These are phyloP conservation scores for Salix arbutifolia DNA, from an alignment of 345 rosid genomes.

Conservation along the genomic window DNA sequence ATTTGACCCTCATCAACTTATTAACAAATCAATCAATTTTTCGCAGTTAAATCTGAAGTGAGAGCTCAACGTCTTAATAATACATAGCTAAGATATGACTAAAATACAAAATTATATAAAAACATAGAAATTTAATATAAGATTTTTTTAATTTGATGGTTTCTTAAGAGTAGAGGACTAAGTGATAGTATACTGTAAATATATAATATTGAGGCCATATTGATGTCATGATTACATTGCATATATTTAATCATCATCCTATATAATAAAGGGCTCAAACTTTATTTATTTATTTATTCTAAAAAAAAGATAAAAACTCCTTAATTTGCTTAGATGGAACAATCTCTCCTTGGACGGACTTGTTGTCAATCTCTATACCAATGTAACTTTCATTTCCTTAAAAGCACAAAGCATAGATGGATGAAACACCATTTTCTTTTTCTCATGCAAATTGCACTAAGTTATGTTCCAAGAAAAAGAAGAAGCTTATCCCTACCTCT, in stretches of 20 bases:
- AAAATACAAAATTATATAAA: no score
- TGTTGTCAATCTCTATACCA: background rate
- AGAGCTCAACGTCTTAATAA: background rate
- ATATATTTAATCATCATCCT: background rate
- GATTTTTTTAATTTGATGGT: background rate
- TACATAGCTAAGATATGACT: background rate
- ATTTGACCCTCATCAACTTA: background rate
- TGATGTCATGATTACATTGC: background rate
- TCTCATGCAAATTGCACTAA: background rate
- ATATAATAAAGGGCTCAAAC: background rate
- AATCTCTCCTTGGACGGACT: background rate
- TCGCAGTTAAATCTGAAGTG: background rate
- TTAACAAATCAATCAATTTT: no score
- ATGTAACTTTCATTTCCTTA: constrained; percentile 3
- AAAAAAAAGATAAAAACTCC: no score
- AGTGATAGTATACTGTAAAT: background rate
- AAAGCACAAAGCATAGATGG: constrained; percentile 9
- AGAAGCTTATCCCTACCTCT: background rate
- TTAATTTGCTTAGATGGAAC: background rate
- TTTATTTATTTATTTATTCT: background rate
- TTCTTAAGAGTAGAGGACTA: background rate
- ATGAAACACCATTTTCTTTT: background rate
- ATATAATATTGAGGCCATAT: background rate
- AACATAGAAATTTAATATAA: no score
- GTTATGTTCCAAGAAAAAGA: background rate